Base-by-base conservation (phyloP, 768 basidiomycete genomes). In the Rhizopogon vinicolor region DNA sequence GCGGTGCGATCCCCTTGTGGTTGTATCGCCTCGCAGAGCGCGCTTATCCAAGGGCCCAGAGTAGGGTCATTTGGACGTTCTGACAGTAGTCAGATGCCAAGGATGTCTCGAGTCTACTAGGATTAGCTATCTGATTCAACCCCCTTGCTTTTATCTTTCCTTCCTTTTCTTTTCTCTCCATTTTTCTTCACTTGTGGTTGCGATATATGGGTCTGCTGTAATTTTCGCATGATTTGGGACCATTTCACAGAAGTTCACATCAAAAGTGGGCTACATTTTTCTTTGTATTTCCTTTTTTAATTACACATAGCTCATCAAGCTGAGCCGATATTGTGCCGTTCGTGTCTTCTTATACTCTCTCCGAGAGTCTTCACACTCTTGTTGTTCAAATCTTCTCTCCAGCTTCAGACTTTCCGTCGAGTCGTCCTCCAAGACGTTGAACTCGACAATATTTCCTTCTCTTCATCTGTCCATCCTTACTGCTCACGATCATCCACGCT, bases 401-500 rank as follows among this genome's bases (percentile, higher is more conserved):
- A 60, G 53, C 56, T 33, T 10, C 31, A 62, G 67, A 54, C 66
- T 62, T 44, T 60, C 54, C 39, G 55, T 48, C 10, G 18, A 35
- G 61, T 66, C 63, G 62, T 62, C 45, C 53, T 51, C 53, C 50
- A 44, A 62, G 62, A 48, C 66, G 63, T 65, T 55, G 59, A 53
- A 55, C 55, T 46, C 40, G 49, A 41, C 49, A 33, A 41, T 33
- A 40, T 50, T 59, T 65, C 53, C 50, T 65, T 58, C 2, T 66
- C 66, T 62, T 44, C 39, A 60, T 53, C 53, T 58, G 51, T 64
- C 56, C 55, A 51, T 54, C 63, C 58, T 56, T 65, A 65, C 58
- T 52, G 45, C 57, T 67, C 60, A 66, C 69, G 68, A 74, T 68
- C 57, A 40, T 63, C 63, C 60, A 75, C 72, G 70, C 66, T 70